Percentiles rank a stretch among this genome's conserved stretches.
These are phyloP conservation scores for Lippia alba DNA, from an alignment of 305 asterid species.

Conservation along the genomic window DNA sequence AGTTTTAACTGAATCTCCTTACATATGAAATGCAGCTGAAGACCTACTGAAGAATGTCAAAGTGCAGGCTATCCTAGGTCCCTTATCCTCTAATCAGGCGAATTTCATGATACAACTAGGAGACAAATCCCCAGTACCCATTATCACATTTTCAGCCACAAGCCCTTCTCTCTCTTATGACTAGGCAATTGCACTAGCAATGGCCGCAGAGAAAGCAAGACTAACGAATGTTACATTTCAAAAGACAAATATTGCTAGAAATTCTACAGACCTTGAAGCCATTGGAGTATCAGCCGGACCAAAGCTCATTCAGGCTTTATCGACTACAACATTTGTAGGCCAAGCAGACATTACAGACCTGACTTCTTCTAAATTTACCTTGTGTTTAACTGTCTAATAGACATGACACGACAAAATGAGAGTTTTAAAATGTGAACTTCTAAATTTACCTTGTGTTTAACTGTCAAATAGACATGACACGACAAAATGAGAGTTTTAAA, in stretches of 20 bases:
- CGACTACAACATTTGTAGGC: conserved; percentile 47
- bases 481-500: too few relatives aligned
- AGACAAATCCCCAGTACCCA: conserved; percentile 43
- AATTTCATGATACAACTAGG: conserved; percentile 47
- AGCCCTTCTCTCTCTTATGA: conserved; percentile 53
- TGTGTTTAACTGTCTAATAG: too few relatives aligned
- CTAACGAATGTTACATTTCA: conserved; percentile 22
- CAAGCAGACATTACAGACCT: conserved; percentile 33
- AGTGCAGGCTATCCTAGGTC: conserved; percentile 54
- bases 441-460: too few relatives aligned
- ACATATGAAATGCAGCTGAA: conserved; percentile 40
- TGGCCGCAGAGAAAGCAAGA: conserved; percentile 58
- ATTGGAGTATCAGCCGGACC: conserved; percentile 62
- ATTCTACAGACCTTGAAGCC: conserved; percentile 50
- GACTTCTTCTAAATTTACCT: too few relatives aligned
- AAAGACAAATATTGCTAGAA: conserved; percentile 17
- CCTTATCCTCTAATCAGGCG: conserved; percentile 47
- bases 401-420: too few relatives aligned
- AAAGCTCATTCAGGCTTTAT: conserved; percentile 44
- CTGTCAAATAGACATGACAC: too few relatives aligned
- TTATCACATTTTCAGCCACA: conserved; percentile 51
- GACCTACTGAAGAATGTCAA: conserved; percentile 49
- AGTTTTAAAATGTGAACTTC: too few relatives aligned
- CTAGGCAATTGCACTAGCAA: conserved; percentile 63
- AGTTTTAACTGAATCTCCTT: conserved; percentile 12